Evolutionary conservation across 768 basidiomycete species (phyloP), one percentile per base, ranked within the genome.

Genomic region (Auriculariales sp.): DNA sequence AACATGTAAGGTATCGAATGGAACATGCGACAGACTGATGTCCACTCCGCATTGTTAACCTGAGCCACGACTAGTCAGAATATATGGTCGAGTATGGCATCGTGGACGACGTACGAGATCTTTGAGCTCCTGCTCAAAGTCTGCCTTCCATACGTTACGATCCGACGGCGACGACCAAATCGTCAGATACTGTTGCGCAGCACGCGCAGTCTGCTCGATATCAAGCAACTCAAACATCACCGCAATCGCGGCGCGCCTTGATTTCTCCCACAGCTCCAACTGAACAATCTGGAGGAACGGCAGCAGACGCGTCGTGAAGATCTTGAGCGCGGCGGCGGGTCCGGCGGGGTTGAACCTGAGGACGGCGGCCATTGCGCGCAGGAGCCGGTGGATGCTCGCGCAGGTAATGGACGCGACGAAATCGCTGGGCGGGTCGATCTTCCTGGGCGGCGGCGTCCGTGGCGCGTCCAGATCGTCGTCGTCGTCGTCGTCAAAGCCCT

Each of bases 401-500:
- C 61, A 48, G n/a, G 73, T 68, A 28, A 80, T 71, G 3, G 68
- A 62, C 4, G 65, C 62, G 19, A 74, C 62, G 3, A 79, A 58
- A n/a, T n/a, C n/a, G n/a, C n/a, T n/a, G n/a, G n/a, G n/a, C n/a
- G n/a, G 2, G 74, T 67, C 3, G 74, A 69, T 66, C 4, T 58
- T 52, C 3, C 32, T 53, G 17, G 62, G 53, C 3, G 60, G 57
- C 17, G 63, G 56, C n/a, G 62, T 59, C 4, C 61, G 56, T 9
- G 68, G 63, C 78, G 79, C 79, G 57, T 72, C 72, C 53, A 72
- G 65, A 74, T 79, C 36, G n/a, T 52, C 17, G 22, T 45, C 22
- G 30, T 29, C 29, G 15, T 9, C 11, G 49, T 54, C 14, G 53
- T 52, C 25, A 10, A 24, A 44, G 42, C 35, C 9, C 15, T 29